Evolutionary conservation across 1,284 basidiomycete genomes (phyloP).

Genomic region (Microstroma glucosiphilum): DNA sequence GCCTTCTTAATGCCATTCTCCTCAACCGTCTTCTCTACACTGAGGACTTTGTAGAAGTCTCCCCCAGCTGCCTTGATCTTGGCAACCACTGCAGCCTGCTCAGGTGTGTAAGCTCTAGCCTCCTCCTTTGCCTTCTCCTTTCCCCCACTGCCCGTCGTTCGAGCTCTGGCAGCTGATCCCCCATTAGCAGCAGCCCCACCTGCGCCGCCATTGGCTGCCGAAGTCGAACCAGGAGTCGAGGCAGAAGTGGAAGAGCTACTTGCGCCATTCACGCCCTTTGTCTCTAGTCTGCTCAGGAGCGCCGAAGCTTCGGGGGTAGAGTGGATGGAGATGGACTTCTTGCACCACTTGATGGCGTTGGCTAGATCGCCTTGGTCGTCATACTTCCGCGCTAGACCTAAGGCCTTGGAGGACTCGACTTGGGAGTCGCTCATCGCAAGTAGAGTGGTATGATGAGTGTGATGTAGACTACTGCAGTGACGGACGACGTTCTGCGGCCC

Average conservation of each 20-base stretch:
- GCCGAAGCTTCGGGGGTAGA: slow-evolving; percentile 70
- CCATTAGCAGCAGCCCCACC: slow-evolving; percentile 57
- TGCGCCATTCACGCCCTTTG: not conserved
- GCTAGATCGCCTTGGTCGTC: slow-evolving; percentile 37
- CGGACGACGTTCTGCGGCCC: no score
- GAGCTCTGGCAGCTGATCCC: slow-evolving; percentile 58
- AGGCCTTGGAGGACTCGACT: slow-evolving; percentile 41
- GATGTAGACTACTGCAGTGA: no score
- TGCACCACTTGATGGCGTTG: slow-evolving; percentile 74
- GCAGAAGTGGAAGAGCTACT: slow-evolving; percentile 2
- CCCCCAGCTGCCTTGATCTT: slow-evolving; percentile 69
- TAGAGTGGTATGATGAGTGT: no score
- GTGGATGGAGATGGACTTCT: slow-evolving; percentile 80
- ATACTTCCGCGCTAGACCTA: slow-evolving; percentile 45
- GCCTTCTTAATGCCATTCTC: slow-evolving; percentile 80
- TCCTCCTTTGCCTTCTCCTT: slow-evolving; percentile 29
- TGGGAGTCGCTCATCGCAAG: not conserved
- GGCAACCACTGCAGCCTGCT: slow-evolving; percentile 79
- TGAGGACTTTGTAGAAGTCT: slow-evolving; percentile 89
- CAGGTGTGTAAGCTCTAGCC: slow-evolving; percentile 78
- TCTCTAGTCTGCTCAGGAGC: slow-evolving; percentile 61
- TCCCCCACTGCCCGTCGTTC: no score
- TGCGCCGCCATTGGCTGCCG: not conserved
- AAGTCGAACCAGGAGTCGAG: not conserved
- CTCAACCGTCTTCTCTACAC: slow-evolving; percentile 73